A percentile compares a stretch with the other conserved stretches of the same genome.
These are phyloP conservation scores for Strobilomyces dryophilus DNA, from an alignment of 768 basidiomycete genomes.

Conservation along the genomic window DNA sequence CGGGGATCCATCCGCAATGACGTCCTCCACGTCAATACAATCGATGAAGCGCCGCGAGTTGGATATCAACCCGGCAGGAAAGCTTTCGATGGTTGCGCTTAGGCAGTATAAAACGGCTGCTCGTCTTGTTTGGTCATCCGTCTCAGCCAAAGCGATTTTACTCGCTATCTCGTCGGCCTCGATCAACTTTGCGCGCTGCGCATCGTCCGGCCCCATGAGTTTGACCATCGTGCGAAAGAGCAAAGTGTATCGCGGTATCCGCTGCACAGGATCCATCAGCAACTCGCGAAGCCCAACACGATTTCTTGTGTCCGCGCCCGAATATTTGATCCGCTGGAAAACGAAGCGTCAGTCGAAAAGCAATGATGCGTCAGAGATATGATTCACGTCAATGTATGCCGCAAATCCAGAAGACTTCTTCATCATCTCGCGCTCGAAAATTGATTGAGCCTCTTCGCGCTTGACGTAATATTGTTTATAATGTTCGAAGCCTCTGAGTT, in stretches of 20 bases:
- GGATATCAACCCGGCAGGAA: constrained; percentile 88
- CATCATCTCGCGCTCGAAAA: constrained; percentile 80
- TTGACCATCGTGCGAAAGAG: constrained; percentile 92
- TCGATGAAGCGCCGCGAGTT: constrained; percentile 85
- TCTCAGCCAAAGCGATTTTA: constrained; percentile 87
- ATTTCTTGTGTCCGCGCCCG: constrained; percentile 65
- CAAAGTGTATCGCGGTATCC: constrained; percentile 91
- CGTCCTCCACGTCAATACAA: constrained; percentile 90
- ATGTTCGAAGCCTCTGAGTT: constrained; percentile 79
- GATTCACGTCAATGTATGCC: constrained; percentile 80
- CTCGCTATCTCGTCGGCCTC: constrained; percentile 88
- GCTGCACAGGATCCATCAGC: constrained; percentile 94
- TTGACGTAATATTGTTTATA: constrained; percentile 91
- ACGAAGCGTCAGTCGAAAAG: constrained; percentile 3
- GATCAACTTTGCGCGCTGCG: constrained; percentile 70
- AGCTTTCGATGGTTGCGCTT: constrained; percentile 80
- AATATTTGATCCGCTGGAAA: constrained; percentile 79
- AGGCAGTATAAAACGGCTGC: constrained; percentile 87
- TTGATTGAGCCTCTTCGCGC: constrained; percentile 86
- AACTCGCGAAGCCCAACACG: constrained; percentile 87
- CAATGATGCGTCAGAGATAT: constrained; percentile 5
- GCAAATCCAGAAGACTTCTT: constrained; percentile 79
- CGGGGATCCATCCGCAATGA: constrained; percentile 43
- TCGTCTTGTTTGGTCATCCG: constrained; percentile 87
- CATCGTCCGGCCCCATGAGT: constrained; percentile 74